These are phyloP conservation scores for Akebia trifoliata DNA, from an alignment of 164 flowering plant species.

Conservation along the genomic window DNA sequence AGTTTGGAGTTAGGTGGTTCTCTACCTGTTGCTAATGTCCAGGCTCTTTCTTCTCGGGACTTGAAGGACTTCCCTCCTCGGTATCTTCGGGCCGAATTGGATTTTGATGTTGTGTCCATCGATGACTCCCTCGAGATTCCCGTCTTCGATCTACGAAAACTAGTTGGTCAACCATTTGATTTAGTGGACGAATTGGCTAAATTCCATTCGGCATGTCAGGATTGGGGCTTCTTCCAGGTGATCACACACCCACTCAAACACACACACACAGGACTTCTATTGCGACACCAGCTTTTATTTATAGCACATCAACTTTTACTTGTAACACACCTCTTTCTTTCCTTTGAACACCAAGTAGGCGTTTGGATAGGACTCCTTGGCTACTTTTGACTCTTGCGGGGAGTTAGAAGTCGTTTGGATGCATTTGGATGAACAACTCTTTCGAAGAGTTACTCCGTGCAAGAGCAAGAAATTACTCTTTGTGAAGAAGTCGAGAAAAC, in stretches of 20 bases:
- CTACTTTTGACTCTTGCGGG: too few relatives aligned
- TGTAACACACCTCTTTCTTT: too few relatives aligned
- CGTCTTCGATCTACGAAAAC: slow-evolving; percentile 28
- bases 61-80: slow-evolving; percentile 27
- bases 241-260: neutral
- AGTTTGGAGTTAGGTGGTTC: slow-evolving; percentile 30
- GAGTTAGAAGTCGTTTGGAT: too few relatives aligned
- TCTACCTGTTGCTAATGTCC: slow-evolving; percentile 38
- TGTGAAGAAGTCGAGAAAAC: too few relatives aligned
- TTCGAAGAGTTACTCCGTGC: too few relatives aligned
- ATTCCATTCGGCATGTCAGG: slow-evolving; percentile 38
- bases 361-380: too few relatives aligned
- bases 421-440: too few relatives aligned
- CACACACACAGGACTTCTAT: neutral
- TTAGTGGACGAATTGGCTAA: slow-evolving; percentile 27
- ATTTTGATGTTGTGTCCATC: slow-evolving; percentile 10
- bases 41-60: slow-evolving; percentile 28
- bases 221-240: slow-evolving; percentile 63
- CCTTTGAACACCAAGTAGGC: too few relatives aligned
- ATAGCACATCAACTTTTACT: neutral
- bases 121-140: slow-evolving; percentile 32
- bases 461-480: too few relatives aligned
- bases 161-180: neutral
- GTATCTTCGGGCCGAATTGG: slow-evolving; percentile 27
- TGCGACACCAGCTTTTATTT: neutral